Evolutionary conservation across 169 alveolate genomes (phyloP), one percentile per base, ranked within the genome.

Genomic region (Eimeria praecox): DNA sequence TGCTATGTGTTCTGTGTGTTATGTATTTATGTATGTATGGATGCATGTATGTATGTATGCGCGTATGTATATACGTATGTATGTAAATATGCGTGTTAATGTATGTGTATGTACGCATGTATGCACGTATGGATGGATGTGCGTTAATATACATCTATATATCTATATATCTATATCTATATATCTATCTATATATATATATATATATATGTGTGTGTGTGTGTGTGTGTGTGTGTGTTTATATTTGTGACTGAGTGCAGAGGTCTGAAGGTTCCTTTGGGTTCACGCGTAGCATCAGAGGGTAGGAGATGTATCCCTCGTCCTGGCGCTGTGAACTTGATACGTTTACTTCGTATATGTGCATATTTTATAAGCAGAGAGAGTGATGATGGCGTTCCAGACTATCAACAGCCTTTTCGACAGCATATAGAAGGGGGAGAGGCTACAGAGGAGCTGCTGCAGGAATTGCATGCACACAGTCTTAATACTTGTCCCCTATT

Each of bases 331-430:
- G 96, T 96, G 86, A 97, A 96, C 49, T 77, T 97, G 71, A 66
- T 97, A 10, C 97, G 97, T 42, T 94, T 97, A 33, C 96, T 97
- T 95, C 97, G 98, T 40, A 95, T 97, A 30, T 97, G 98, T 95
- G 87, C 97, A n/a, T 97, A 97, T 87, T 97, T 96, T 69, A 96
- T 97, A 30, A 90, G 97, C 49, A 82, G 98, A 38, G 98, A 97
- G 92, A 97, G 97, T 59, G 98, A 97, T 75, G 97, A 96, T 89
- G 96, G 96, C 52, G 95, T 77, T 52, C 97, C 97, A 38, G 98
- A 97, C 95, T 97, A 97, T 66, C 97, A 98, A 98, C 97, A 95
- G 82, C 96, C 92, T 10, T 97, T 83, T 83, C 96, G 95, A 40
- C 16, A 5, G n/a, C 73, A 73, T 62, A 42, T 52, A 52, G 38